Evolutionary conservation across 2,329 filamentous ascomycete species (phyloP).

Genomic region (Blastomyces emzantsi): DNA sequence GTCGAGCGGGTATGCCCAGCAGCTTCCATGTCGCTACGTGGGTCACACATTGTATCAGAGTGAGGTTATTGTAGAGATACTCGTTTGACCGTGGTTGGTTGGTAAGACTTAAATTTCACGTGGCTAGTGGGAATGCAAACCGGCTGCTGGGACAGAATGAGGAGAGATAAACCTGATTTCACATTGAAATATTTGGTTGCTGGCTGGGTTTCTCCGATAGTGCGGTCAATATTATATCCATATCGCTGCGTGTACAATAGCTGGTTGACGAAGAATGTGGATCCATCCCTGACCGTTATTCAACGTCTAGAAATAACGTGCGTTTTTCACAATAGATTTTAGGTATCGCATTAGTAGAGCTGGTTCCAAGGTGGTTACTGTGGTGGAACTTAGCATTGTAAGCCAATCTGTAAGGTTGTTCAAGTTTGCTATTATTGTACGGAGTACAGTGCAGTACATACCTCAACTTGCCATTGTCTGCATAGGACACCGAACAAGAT

Average conservation of each 20-base stretch:
- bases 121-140: neutral
- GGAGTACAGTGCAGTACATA: neutral
- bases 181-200: conserved; percentile 6
- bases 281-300: neutral
- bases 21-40: neutral
- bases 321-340: neutral
- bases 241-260: neutral
- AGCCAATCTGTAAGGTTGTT: neutral
- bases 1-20: neutral
- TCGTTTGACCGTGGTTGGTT: neutral
- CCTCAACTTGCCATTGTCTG: neutral
- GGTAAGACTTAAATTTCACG: neutral
- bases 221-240: neutral
- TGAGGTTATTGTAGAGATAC: neutral
- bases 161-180: neutral
- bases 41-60: neutral
- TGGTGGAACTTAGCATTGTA: neutral
- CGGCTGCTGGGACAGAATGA: neutral
- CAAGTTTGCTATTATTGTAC: neutral
- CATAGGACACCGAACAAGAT: neutral
- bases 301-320: conserved; percentile 4
- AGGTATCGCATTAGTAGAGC: neutral
- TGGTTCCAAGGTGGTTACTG: neutral
- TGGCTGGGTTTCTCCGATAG: neutral
- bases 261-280: neutral